These are phyloP conservation scores for Mentha longifolia DNA, from an alignment of 257 asterid genomes.

Conservation along the genomic window DNA sequence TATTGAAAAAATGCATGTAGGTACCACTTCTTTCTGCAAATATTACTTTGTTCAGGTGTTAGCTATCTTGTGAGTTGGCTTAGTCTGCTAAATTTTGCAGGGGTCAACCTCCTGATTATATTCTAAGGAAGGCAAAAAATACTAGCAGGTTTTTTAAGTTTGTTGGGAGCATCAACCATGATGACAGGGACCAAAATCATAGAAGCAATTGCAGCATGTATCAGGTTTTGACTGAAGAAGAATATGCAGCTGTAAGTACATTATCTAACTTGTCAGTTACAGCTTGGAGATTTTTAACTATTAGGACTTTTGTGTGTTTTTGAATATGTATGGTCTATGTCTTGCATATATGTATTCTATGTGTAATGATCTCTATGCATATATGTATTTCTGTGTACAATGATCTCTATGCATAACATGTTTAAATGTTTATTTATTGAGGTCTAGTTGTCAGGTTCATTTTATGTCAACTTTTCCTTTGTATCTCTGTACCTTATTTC, in stretches of 20 bases:
- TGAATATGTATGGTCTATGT: not conserved
- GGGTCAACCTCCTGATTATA: constrained; percentile 94
- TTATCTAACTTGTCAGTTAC: constrained; percentile 24
- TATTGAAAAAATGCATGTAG: not conserved
- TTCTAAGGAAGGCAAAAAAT: constrained; percentile 82
- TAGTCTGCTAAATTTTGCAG: constrained; percentile 52
- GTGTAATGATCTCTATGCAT: not conserved
- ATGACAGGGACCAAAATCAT: constrained; percentile 59
- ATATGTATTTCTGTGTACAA: not conserved
- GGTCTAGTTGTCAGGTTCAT: constrained; percentile 15
- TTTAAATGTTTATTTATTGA: not conserved
- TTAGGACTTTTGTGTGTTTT: constrained; percentile 11
- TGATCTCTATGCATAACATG: not conserved
- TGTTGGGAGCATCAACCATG: constrained; percentile 74
- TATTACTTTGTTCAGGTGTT: constrained; percentile 39
- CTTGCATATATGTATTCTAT: not conserved
- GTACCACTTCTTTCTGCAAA: constrained; percentile 29
- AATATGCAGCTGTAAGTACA: constrained; percentile 90
- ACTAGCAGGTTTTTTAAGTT: constrained; percentile 91
- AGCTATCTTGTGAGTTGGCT: constrained; percentile 38
- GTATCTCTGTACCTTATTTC: constrained; percentile 25
- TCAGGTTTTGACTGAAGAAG: constrained; percentile 84
- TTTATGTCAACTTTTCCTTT: constrained; percentile 2
- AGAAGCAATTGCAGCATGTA: constrained; percentile 63
- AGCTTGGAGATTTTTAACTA: constrained; percentile 15